Base-by-base conservation (phyloP, 768 basidiomycete genomes). In the Podaxis sp. region DNA sequence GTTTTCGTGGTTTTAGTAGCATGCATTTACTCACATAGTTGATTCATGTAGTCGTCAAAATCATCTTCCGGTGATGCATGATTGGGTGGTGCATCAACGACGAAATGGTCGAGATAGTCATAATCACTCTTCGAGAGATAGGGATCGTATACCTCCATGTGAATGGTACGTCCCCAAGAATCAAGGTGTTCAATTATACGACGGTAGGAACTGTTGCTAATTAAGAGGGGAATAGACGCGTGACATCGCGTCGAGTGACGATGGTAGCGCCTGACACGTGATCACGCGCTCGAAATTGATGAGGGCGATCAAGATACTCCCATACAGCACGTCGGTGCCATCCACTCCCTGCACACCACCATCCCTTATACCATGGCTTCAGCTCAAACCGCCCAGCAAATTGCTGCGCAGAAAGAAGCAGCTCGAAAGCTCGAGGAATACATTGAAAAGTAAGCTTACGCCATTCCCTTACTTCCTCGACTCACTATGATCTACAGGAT, bases 401-500 rank as follows among this genome's bases (percentile, higher is more conserved):
- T 73, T 46, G 68, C 70, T 3, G 70, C 73, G 46, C 74, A 76
- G 61, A 75, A 82, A 65, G 80, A 80, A 64, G 70, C 79, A 52
- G 74, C 82, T 53, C 77, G 80, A 53, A 83, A 86, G 69, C 77
- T 90, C 24, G 87, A 91, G 67, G 90, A 92, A 71, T 91, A 88
- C 70, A 89, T 92, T 59, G 88, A 90, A 71, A 92, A 88, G 91
- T 89, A 67, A 57, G 68, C 61, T 48, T 24, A 52, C 64, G 26
- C 12, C 52, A 51, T 17, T 52, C 56, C 49, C 24, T 61, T 63
- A 61, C 66, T 64, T 62, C 62, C 52, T 69, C 69, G 61, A 67
- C 61, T 64, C 49, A 67, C 65, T 62, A 55, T 39, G 30, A 61
- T 54, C 60, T 67, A 44, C 63, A 94, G 92, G 73, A 95, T 95